phyloP scores from a whole-genome alignment of 2,329 filamentous ascomycete genomes.

The Monosporascus ibericus region DNA sequence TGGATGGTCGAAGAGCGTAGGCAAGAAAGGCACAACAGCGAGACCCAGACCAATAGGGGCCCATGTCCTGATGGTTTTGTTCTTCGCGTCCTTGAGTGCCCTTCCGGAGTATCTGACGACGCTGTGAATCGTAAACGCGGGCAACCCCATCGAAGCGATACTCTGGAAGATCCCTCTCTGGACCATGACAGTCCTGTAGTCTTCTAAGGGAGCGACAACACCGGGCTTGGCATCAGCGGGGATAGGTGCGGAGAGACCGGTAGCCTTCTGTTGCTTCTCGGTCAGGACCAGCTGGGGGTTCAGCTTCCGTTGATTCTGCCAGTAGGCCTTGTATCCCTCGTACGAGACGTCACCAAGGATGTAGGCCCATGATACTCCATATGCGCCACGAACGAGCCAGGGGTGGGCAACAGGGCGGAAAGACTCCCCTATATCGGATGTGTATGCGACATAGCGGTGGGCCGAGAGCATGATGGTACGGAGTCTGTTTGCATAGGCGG shows the following conservation, averaged over 20 bases:
- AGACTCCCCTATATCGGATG: conserved; percentile 90
- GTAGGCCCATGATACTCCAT: conserved; percentile 89
- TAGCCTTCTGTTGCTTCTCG: conserved; percentile 40
- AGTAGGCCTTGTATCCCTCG: conserved; percentile 93
- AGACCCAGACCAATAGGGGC: conserved; percentile 81
- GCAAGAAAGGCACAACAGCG: conserved; percentile 74
- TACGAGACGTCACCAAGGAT: conserved; percentile 83
- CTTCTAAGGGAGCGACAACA: conserved; percentile 66
- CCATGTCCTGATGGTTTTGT: conserved; percentile 70
- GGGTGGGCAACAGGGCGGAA: conserved; percentile 92
- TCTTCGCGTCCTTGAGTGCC: conserved; percentile 80
- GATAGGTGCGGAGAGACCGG: conserved; percentile 35
- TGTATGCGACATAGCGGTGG: conserved; percentile 96
- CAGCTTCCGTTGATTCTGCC: conserved; percentile 71
- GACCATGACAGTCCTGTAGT: conserved; percentile 85
- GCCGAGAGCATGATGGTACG: conserved; percentile 84
- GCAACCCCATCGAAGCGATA: conserved; percentile 87
- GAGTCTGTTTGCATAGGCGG: conserved; percentile 80
- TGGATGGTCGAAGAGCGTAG: conserved; percentile 81
- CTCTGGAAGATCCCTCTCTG: conserved; percentile 88
- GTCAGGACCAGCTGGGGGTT: conserved; percentile 59
- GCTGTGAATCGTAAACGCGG: conserved; percentile 88
- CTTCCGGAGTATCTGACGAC: conserved; percentile 84
- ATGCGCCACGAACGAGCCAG: conserved; percentile 71
- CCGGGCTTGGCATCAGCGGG: conserved; percentile 29